Evolutionary conservation across 2,329 filamentous ascomycete genomes (phyloP).

Genomic region (Penicillium sp.): DNA sequence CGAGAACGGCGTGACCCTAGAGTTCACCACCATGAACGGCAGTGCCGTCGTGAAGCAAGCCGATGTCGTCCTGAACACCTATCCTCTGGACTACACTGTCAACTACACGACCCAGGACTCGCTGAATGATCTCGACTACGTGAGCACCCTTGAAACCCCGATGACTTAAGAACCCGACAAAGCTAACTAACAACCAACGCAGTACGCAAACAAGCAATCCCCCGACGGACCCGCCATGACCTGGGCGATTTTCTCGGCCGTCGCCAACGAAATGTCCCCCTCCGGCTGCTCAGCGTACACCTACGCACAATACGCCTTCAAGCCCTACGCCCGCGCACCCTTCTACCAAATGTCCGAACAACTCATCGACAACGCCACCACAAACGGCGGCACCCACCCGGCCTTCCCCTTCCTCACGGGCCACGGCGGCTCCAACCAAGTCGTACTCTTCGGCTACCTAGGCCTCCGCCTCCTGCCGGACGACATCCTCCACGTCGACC

Average conservation of each 20-base stretch:
- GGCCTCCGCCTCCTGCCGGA: slow-evolving; percentile 64
- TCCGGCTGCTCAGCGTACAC: slow-evolving; percentile 70
- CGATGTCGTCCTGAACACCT: slow-evolving; percentile 68
- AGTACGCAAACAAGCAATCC: slow-evolving; percentile 69
- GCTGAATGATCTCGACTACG: slow-evolving; percentile 64
- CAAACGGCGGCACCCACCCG: slow-evolving; percentile 68
- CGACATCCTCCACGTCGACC: slow-evolving; percentile 62
- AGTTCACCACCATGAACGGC: slow-evolving; percentile 68
- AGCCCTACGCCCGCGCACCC: slow-evolving; percentile 66
- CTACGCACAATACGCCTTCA: slow-evolving; percentile 64
- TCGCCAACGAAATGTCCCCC: slow-evolving; percentile 65
- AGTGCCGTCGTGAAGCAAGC: slow-evolving; percentile 69
- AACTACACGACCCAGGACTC: slow-evolving; percentile 54
- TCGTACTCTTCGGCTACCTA: slow-evolving; percentile 68
- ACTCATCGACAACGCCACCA: slow-evolving; percentile 59
- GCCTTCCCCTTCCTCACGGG: slow-evolving; percentile 73
- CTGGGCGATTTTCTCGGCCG: slow-evolving; percentile 68
- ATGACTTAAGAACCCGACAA: not conserved
- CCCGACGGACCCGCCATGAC: slow-evolving; percentile 72
- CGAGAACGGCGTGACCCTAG: slow-evolving; percentile 63
- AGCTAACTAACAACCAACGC: slow-evolving; percentile 6
- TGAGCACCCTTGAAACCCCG: slow-evolving; percentile 28
- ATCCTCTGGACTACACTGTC: slow-evolving; percentile 62
- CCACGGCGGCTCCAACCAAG: slow-evolving; percentile 68
- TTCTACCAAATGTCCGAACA: slow-evolving; percentile 75